Conservation (phyloP, 176 grass and related monocot species). For the Urochloa ruziziensis region DNA sequence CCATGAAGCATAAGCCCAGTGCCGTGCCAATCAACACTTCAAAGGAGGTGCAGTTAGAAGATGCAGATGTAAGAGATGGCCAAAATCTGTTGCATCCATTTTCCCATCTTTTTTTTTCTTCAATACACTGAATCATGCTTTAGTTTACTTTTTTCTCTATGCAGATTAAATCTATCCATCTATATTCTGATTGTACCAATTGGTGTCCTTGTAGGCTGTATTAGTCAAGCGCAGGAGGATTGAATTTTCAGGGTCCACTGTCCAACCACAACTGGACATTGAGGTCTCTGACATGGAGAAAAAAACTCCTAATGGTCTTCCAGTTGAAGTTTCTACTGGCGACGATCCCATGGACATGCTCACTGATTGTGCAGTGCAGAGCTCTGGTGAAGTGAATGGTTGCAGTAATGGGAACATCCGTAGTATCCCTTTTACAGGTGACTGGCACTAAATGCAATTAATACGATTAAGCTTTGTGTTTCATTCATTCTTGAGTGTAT, state of each 20-base stretch:
- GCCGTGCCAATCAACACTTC: neutral
- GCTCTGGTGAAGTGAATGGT: conserved; percentile 7
- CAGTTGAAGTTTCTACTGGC: neutral
- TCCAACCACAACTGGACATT: neutral
- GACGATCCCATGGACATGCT: neutral
- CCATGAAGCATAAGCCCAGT: neutral
- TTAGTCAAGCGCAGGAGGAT: conserved; percentile 17
- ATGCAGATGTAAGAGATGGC: conserved; percentile 20
- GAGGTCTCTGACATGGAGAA: neutral
- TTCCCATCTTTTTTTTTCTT: neutral
- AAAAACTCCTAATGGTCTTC: neutral
- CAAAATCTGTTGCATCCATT: conserved; percentile 8
- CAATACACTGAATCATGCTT: neutral
- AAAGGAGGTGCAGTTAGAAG: conserved; percentile 1
- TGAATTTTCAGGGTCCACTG: conserved; percentile 3
- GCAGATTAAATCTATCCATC: neutral
- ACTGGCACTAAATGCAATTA: neutral
- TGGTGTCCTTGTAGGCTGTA: conserved; percentile 17
- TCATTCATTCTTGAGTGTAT: neutral
- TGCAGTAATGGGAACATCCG: neutral
- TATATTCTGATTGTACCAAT: neutral
- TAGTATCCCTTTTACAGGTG: neutral
- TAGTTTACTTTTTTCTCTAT: neutral
- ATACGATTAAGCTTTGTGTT: neutral
- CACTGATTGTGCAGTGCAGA: conserved; percentile 8